A percentile compares a stretch with the other conserved stretches of the same genome.
Conservation (phyloP, 768 basidiomycete genomes). For the Leccinum subgranulosum region DNA sequence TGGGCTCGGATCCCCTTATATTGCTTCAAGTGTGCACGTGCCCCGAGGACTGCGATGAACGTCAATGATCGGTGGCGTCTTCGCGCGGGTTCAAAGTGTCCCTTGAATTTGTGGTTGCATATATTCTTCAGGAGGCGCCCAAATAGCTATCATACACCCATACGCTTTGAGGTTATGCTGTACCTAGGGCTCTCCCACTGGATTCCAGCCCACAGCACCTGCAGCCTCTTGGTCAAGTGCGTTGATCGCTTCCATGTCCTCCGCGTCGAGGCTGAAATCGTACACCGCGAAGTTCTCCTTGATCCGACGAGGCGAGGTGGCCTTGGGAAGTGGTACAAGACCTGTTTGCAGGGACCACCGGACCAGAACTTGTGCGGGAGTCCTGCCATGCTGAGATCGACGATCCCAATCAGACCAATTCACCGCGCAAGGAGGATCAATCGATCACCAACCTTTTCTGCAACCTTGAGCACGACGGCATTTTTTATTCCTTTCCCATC, state of each 20-base stretch:
- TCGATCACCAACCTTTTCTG: conserved; percentile 48
- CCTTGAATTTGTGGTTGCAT: neutral
- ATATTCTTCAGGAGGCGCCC: no score
- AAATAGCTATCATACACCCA: neutral
- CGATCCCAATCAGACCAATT: neutral
- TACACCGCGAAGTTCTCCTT: conserved; percentile 69
- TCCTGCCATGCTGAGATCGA: conserved; percentile 25
- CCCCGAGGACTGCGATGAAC: neutral
- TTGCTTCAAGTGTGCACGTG: neutral
- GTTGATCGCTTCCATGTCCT: conserved; percentile 65
- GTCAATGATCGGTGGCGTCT: neutral
- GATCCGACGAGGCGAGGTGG: conserved; percentile 62
- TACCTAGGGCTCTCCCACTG: conserved; percentile 43
- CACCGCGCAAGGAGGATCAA: neutral
- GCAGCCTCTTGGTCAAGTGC: conserved; percentile 63
- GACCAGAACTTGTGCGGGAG: conserved; percentile 43
- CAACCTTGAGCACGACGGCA: conserved; percentile 46
- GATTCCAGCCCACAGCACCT: conserved; percentile 82
- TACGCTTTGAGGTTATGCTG: neutral
- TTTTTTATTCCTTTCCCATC: conserved; percentile 41
- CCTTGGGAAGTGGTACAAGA: conserved; percentile 77
- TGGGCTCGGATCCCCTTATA: neutral
- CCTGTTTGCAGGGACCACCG: conserved; percentile 50
- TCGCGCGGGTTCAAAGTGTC: neutral
- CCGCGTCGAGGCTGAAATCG: conserved; percentile 62